Evolutionary conservation across 2,329 filamentous ascomycete species (phyloP).

Genomic region (Ceratocystis cacaofunesta): DNA sequence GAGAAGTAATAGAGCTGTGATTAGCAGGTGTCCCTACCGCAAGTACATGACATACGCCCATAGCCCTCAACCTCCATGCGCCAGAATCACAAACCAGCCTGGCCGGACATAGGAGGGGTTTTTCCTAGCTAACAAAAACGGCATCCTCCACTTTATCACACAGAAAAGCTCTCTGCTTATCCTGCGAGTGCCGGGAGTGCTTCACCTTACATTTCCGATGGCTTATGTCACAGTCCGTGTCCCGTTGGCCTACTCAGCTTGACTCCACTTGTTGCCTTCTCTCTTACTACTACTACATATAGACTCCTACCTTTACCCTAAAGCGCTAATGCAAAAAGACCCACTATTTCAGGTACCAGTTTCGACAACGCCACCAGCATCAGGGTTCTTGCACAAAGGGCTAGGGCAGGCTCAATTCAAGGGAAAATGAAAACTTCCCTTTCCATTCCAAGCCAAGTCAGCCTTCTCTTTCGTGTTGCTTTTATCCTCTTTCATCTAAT

Average conservation of each 20-base stretch:
- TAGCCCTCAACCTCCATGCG: no score
- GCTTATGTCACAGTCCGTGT: no score
- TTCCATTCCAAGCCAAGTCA: neutral
- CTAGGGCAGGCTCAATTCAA: neutral
- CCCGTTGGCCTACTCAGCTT: no score
- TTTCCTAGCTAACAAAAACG: no score
- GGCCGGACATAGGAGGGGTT: no score
- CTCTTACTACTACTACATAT: no score
- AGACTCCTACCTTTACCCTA: neutral
- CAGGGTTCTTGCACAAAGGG: neutral
- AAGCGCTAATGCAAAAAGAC: neutral
- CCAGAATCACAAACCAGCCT: no score
- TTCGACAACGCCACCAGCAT: neutral
- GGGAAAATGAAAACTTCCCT: neutral
- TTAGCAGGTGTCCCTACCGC: neutral
- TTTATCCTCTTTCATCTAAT: neutral
- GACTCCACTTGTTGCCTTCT: no score
- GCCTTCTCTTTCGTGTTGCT: neutral
- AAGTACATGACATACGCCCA: neutral
- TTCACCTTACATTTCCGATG: no score
- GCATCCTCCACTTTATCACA: no score
- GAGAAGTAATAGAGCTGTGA: neutral
- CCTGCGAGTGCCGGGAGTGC: neutral
- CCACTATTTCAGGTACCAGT: constrained; percentile 2
- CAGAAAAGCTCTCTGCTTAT: neutral